Evolutionary conservation across 169 alveolate genomes (phyloP).

Genomic region (Eimeria maxima): DNA sequence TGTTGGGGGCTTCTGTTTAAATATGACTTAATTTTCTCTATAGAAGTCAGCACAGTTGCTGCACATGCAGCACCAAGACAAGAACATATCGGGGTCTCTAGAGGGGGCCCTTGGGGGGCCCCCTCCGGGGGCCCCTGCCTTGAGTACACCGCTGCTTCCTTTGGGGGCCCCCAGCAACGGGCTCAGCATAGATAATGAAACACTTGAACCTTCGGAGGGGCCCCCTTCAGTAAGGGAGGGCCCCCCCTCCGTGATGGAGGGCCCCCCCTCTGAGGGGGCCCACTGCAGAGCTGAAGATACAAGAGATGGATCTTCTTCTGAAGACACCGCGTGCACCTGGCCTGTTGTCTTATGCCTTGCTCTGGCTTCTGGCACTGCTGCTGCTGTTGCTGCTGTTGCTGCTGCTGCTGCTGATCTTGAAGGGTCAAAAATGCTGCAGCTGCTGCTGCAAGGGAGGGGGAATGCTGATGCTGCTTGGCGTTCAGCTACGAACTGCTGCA

Average conservation of each 20-base stretch:
- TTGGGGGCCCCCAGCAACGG: background rate
- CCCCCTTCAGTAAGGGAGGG: too few relatives aligned
- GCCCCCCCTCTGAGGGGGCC: too few relatives aligned
- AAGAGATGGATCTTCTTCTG: too few relatives aligned
- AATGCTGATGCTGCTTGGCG: conserved; percentile 27
- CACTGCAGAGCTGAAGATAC: too few relatives aligned
- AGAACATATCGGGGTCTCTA: conserved; percentile 10
- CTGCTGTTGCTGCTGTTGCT: conserved; percentile 45
- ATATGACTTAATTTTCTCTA: background rate
- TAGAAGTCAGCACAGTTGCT: background rate
- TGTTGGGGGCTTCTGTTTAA: too few relatives aligned
- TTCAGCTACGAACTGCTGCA: conserved; percentile 23
- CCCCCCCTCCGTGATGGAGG: too few relatives aligned
- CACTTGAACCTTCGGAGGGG: background rate
- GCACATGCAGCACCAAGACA: conserved; percentile 47
- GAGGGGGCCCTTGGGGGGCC: background rate
- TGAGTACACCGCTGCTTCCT: background rate
- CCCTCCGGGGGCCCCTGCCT: background rate
- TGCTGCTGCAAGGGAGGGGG: conserved; percentile 8
- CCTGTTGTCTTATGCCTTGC: background rate
- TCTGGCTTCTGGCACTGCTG: background rate
- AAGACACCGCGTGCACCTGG: background rate
- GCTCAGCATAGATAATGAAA: background rate
- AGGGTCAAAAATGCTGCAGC: conserved; percentile 20
- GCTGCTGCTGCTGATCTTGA: conserved; percentile 11